These are phyloP conservation scores for Penicillium sp. DNA, from an alignment of 2,329 filamentous ascomycete genomes.

Conservation along the genomic window DNA sequence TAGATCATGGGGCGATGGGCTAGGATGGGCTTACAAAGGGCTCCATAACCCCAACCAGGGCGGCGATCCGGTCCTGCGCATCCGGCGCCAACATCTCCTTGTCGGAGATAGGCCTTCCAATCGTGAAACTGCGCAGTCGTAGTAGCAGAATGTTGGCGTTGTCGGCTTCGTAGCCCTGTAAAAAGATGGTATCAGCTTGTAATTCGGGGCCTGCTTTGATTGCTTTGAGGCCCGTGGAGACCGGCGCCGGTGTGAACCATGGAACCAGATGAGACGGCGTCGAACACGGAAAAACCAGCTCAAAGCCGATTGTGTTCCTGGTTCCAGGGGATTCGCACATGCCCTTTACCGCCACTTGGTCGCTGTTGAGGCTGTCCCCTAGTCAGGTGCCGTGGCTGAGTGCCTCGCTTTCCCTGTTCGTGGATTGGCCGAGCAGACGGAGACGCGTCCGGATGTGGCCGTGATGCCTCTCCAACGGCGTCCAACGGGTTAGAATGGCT, in stretches of 20 bases:
- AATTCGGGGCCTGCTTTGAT: background rate
- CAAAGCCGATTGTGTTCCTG: background rate
- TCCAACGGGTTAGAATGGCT: background rate
- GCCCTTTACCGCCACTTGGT: background rate
- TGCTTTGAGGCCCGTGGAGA: constrained; percentile 18
- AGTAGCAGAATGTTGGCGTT: constrained; percentile 79
- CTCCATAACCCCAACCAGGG: constrained; percentile 66
- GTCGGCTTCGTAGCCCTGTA: constrained; percentile 69
- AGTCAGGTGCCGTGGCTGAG: background rate
- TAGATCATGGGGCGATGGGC: constrained; percentile 21
- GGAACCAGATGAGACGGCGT: constrained; percentile 38
- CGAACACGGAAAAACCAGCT: background rate
- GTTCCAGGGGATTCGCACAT: background rate
- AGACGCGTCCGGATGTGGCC: background rate
- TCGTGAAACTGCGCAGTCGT: constrained; percentile 74
- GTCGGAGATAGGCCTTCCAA: constrained; percentile 67
- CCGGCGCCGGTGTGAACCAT: constrained; percentile 36
- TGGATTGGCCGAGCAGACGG: background rate
- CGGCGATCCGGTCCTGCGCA: constrained; percentile 64
- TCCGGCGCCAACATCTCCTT: constrained; percentile 60
- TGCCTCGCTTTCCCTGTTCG: background rate
- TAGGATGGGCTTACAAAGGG: constrained; percentile 66
- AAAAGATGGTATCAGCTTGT: background rate
- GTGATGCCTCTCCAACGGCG: background rate
- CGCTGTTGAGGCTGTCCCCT: background rate